Evolutionary conservation across 148 eudicot species (phyloP).

Genomic region (Mesembryanthemum crystallinum): DNA sequence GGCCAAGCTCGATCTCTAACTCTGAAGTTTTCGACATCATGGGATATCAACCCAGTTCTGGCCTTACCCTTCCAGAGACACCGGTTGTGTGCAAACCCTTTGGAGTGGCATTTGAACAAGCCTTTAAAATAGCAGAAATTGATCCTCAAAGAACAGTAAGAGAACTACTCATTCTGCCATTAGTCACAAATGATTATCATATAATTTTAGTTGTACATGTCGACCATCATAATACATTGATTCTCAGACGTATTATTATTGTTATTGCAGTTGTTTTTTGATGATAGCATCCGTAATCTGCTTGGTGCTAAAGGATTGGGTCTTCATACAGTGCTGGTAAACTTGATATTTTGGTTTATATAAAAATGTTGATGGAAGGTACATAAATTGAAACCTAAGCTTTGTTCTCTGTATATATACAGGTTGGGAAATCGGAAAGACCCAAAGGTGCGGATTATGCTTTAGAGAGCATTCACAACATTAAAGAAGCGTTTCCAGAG

Average conservation of each 20-base stretch:
- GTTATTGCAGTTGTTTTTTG: conserved; percentile 71
- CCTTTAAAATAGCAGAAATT: conserved; percentile 61
- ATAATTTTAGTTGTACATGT: background rate
- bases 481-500: conserved; percentile 83
- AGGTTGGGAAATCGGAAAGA: conserved; percentile 77
- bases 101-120: conserved; percentile 50
- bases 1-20: conserved; percentile 1
- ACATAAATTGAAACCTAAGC: background rate
- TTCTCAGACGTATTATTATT: background rate
- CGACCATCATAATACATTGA: background rate
- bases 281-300: conserved; percentile 78
- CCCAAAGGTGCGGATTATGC: conserved; percentile 65
- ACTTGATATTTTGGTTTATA: conserved; percentile 11
- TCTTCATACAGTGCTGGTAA: conserved; percentile 76
- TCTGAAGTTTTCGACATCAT: conserved; percentile 36
- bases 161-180: background rate
- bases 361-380: background rate
- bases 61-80: conserved; percentile 39
- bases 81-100: conserved; percentile 83
- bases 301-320: conserved; percentile 58
- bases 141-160: conserved; percentile 72
- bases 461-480: conserved; percentile 85
- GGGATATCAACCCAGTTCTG: conserved; percentile 42
- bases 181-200: background rate
- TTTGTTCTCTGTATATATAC: background rate